These are phyloP conservation scores for Candida ortonii DNA, from an alignment of 805 yeast genomes.

Conservation along the genomic window DNA sequence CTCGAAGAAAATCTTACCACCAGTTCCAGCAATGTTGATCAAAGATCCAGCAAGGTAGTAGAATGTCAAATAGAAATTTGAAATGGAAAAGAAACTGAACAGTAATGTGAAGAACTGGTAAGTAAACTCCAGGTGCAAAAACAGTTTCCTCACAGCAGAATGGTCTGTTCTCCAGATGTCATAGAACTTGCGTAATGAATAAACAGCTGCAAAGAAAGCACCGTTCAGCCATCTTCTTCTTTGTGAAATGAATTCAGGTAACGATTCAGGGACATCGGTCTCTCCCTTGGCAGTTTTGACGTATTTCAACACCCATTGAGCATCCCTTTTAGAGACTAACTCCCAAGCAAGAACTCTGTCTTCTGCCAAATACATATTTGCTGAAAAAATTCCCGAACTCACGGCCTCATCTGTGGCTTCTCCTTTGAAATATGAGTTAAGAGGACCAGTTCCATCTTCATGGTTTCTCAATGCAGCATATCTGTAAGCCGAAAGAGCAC, in stretches of 20 bases:
- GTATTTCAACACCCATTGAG: slow-evolving; percentile 86
- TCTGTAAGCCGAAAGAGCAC: slow-evolving; percentile 93
- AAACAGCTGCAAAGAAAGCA: slow-evolving; percentile 93
- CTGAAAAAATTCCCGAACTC: slow-evolving; percentile 75
- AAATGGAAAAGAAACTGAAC: slow-evolving; percentile 89
- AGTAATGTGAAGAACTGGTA: slow-evolving; percentile 78
- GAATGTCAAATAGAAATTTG: slow-evolving; percentile 89
- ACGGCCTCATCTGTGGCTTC: slow-evolving; percentile 45
- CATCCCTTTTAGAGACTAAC: slow-evolving; percentile 77
- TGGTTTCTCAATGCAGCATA: slow-evolving; percentile 82
- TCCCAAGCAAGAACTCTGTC: slow-evolving; percentile 97
- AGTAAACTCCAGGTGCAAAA: slow-evolving; percentile 81
- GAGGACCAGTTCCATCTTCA: slow-evolving; percentile 90
- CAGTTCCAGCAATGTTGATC: slow-evolving; percentile 55
- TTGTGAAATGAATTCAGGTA: slow-evolving; percentile 93
- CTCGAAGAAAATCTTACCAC: slow-evolving; percentile 83
- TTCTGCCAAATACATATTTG: slow-evolving; percentile 96
- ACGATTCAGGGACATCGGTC: slow-evolving; percentile 93
- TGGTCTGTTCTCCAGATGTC: slow-evolving; percentile 90
- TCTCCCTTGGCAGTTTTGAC: slow-evolving; percentile 93
- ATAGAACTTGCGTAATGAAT: slow-evolving; percentile 79
- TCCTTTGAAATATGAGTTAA: slow-evolving; percentile 85
- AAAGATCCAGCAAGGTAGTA: slow-evolving; percentile 90
- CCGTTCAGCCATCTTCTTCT: slow-evolving; percentile 99
- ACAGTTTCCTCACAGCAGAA: slow-evolving; percentile 71